Evolutionary conservation across 2,329 filamentous ascomycete genomes (phyloP).

Genomic region (Lojkania enalia): DNA sequence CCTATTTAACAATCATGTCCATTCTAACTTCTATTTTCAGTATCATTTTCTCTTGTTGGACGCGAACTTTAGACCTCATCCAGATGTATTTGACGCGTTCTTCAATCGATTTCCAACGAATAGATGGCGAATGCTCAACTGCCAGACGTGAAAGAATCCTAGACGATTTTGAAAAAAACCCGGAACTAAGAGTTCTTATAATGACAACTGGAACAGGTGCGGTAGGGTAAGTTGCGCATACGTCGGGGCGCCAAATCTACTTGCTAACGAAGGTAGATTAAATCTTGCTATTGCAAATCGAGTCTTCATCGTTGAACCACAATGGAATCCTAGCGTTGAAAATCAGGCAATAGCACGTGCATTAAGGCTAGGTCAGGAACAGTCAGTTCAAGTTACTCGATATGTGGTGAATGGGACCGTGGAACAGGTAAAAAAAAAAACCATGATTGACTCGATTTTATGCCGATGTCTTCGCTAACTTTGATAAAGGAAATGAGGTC

Average conservation of each 20-base stretch:
- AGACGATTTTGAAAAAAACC: constrained; percentile 40
- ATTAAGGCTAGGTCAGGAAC: constrained; percentile 52
- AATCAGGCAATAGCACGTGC: constrained; percentile 57
- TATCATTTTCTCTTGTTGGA: constrained; percentile 40
- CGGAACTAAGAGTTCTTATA: constrained; percentile 47
- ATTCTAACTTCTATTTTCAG: constrained; percentile 11
- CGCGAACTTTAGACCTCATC: constrained; percentile 31
- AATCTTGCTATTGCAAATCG: constrained; percentile 55
- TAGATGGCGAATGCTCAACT: constrained; percentile 51
- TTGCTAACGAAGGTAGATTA: constrained; percentile 34
- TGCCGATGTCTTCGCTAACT: too few relatives aligned
- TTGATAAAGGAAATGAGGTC: constrained; percentile 44
- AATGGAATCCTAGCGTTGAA: constrained; percentile 60
- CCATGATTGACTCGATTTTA: not conserved
- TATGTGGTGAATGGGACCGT: constrained; percentile 52
- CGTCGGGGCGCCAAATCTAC: too few relatives aligned
- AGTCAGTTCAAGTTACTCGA: constrained; percentile 50
- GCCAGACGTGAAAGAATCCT: constrained; percentile 45
- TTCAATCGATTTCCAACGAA: constrained; percentile 37
- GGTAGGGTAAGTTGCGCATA: constrained; percentile 49
- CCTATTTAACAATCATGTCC: not conserved
- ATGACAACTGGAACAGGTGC: constrained; percentile 60
- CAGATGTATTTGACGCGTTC: constrained; percentile 14
- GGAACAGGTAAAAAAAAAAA: constrained; percentile 44
- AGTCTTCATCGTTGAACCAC: constrained; percentile 57